Conservation (phyloP, 768 basidiomycete species). For the Lactarius hengduanensis region DNA sequence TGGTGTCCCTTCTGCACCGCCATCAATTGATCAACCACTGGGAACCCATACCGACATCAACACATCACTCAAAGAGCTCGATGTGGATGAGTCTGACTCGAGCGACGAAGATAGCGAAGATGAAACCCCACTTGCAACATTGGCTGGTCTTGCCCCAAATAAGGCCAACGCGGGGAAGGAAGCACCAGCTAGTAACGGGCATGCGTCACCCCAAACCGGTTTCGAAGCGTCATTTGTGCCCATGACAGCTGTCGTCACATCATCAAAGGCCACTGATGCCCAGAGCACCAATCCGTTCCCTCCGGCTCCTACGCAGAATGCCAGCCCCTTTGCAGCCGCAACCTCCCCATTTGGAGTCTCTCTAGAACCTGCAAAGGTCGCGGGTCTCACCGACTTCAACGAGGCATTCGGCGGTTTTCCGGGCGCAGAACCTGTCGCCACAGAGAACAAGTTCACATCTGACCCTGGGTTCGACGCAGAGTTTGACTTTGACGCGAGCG, state of each 20-base stretch:
- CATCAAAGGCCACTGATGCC: not conserved
- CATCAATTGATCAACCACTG: slow-evolving; percentile 7
- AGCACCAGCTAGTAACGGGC: slow-evolving; percentile 18
- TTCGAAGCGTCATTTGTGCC: slow-evolving; percentile 3
- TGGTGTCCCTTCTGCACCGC: slow-evolving; percentile 11
- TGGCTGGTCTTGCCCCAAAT: slow-evolving; percentile 21
- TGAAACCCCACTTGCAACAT: slow-evolving; percentile 33
- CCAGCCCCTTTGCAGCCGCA: slow-evolving; percentile 16
- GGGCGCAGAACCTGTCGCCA: slow-evolving; percentile 37
- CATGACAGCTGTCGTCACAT: not conserved
- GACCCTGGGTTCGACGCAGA: slow-evolving; percentile 63
- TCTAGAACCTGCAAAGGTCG: slow-evolving; percentile 22
- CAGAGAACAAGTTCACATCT: slow-evolving; percentile 53
- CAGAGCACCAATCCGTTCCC: slow-evolving; percentile 21
- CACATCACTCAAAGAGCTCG: slow-evolving; percentile 56
- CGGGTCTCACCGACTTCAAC: slow-evolving; percentile 62
- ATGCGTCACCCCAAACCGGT: slow-evolving; percentile 6
- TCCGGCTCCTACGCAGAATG: slow-evolving; percentile 17
- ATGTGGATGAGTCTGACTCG: slow-evolving; percentile 51
- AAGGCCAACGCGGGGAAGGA: not conserved
- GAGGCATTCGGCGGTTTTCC: slow-evolving; percentile 65
- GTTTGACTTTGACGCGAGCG: slow-evolving; percentile 54
- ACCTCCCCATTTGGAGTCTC: slow-evolving; percentile 22
- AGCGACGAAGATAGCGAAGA: slow-evolving; percentile 43
- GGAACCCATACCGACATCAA: slow-evolving; percentile 47